These are phyloP conservation scores for Aspergillus sp. DNA, from an alignment of 2,329 filamentous ascomycete species.

Conservation along the genomic window DNA sequence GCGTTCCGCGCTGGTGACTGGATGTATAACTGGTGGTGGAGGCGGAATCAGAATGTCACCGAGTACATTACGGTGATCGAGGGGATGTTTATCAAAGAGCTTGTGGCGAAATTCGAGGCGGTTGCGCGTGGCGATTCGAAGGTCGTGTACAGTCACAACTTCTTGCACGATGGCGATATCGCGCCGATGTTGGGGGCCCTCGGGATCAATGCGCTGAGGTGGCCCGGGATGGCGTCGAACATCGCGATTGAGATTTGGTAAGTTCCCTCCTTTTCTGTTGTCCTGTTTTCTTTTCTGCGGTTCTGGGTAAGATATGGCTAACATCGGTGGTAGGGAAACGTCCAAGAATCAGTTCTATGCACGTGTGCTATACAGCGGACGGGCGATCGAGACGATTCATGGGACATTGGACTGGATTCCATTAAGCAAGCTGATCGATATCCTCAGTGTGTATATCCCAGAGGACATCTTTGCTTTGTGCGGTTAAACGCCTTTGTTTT, in stretches of 20 bases:
- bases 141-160: constrained; percentile 40
- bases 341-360: constrained; percentile 25
- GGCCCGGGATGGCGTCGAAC: constrained; percentile 47
- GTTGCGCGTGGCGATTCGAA: constrained; percentile 28
- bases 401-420: constrained; percentile 37
- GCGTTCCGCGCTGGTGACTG: constrained; percentile 48
- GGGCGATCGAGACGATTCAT: constrained; percentile 34
- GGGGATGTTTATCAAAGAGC: constrained; percentile 45
- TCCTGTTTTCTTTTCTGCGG: too few species aligned
- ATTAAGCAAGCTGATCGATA: constrained; percentile 30
- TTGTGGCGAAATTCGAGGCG: constrained; percentile 36
- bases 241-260: constrained; percentile 47
- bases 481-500: neutral
- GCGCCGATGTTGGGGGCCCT: constrained; percentile 41
- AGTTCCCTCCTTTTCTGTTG: neutral
- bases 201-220: constrained; percentile 42
- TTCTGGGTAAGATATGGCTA: neutral
- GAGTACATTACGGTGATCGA: constrained; percentile 44
- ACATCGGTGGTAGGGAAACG: constrained; percentile 26
- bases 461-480: constrained; percentile 34
- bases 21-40: constrained; percentile 50
- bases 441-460: constrained; percentile 33
- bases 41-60: constrained; percentile 37
- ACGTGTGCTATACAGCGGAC: constrained; percentile 38
- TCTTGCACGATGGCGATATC: constrained; percentile 46